Evolutionary conservation across 306 rosid species (phyloP).

Genomic region (Dryas alaskensis): DNA sequence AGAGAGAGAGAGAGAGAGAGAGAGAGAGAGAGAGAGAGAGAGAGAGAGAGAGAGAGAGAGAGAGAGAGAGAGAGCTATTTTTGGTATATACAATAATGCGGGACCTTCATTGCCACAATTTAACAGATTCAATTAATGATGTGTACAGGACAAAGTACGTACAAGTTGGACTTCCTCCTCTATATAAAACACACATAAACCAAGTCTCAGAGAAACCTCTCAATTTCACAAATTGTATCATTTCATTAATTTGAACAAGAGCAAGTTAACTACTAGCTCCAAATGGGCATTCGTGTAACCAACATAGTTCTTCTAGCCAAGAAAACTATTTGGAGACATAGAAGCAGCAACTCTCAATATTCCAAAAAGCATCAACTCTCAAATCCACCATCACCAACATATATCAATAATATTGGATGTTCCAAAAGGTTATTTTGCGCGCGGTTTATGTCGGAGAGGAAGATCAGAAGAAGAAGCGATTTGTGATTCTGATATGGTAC

Average conservation of each 20-base stretch:
- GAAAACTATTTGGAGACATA: conserved; percentile 19
- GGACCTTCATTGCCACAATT: neutral
- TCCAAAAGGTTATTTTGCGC: conserved; percentile 38
- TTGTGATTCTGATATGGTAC: conserved; percentile 31
- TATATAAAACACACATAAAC: neutral
- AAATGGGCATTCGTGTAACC: conserved; percentile 19
- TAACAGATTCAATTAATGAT: neutral
- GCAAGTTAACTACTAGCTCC: too few relatives aligned
- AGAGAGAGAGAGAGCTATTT: too few relatives aligned
- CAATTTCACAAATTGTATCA: neutral
- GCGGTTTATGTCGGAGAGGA: conserved; percentile 44
- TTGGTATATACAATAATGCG: neutral
- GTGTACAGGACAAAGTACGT: neutral
- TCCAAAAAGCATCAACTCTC: neutral
- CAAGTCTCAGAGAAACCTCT: neutral
- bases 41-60: too few relatives aligned
- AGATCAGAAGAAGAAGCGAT: conserved; percentile 37
- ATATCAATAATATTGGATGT: conserved; percentile 12
- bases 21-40: too few relatives aligned
- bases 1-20: too few relatives aligned
- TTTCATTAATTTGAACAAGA: too few relatives aligned
- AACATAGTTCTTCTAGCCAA: conserved; percentile 18
- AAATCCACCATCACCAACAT: neutral
- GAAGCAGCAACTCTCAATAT: neutral
- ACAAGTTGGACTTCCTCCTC: neutral